phyloP scores from a whole-genome alignment of 352 stramenopile species.

The Phytophthora capsici region DNA sequence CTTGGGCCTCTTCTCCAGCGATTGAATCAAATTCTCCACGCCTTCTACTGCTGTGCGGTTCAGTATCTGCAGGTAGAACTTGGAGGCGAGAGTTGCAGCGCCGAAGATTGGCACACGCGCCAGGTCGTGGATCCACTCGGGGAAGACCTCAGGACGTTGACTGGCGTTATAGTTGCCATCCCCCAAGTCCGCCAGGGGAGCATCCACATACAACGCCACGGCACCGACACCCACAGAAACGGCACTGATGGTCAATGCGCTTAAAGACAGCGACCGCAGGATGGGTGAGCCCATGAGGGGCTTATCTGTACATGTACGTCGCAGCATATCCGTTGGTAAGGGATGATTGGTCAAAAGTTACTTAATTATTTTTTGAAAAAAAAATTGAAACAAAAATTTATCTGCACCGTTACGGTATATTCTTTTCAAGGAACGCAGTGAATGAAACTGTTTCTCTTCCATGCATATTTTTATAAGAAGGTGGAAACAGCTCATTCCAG shows the following conservation, averaged over 20 bases:
- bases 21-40: slow-evolving; percentile 48
- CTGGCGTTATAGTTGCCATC: slow-evolving; percentile 57
- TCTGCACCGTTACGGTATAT: too few relatives aligned
- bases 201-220: slow-evolving; percentile 64
- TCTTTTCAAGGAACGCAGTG: too few relatives aligned
- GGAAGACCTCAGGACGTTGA: slow-evolving; percentile 51
- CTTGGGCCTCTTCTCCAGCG: slow-evolving; percentile 50
- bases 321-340: slow-evolving; percentile 29
- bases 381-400: too few relatives aligned
- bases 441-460: too few relatives aligned
- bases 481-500: too few relatives aligned
- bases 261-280: slow-evolving; percentile 26
- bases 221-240: slow-evolving; percentile 47
- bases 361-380: too few relatives aligned
- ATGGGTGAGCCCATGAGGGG: slow-evolving; percentile 20
- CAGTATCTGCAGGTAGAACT: slow-evolving; percentile 61
- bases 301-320: slow-evolving; percentile 26
- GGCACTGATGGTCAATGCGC: slow-evolving; percentile 25
- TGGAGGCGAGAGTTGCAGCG: slow-evolving; percentile 51
- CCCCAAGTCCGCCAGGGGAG: slow-evolving; percentile 56
- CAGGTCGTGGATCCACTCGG: slow-evolving; percentile 72
- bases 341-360: too few relatives aligned
- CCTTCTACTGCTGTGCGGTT: slow-evolving; percentile 61
- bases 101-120: slow-evolving; percentile 59
- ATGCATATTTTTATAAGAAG: too few relatives aligned